Conservation (phyloP, 495 filamentous ascomycete species). For the Penicillium malachiteum region DNA sequence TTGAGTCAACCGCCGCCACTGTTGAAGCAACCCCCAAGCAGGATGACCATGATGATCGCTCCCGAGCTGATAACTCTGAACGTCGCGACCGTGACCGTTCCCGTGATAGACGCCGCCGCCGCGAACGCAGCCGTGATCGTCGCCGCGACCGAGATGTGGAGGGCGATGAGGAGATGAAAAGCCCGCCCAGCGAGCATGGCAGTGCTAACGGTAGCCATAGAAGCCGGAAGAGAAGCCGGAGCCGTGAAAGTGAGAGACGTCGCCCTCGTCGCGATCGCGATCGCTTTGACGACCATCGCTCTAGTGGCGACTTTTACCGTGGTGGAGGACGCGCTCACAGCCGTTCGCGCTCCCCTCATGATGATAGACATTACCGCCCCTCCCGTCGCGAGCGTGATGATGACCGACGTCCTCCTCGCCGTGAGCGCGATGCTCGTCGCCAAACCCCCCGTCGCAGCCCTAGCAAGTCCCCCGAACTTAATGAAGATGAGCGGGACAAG, state of each 20-base stretch:
- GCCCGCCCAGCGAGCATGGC: slow-evolving; percentile 75
- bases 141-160: slow-evolving; percentile 61
- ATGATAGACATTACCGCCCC: slow-evolving; percentile 75
- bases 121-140: slow-evolving; percentile 65
- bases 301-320: slow-evolving; percentile 71
- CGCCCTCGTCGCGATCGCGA: slow-evolving; percentile 79
- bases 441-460: slow-evolving; percentile 48
- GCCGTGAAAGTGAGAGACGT: slow-evolving; percentile 75
- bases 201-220: slow-evolving; percentile 78
- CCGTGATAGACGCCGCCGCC: slow-evolving; percentile 58
- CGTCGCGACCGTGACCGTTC: slow-evolving; percentile 56
- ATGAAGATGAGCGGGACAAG: slow-evolving; percentile 93
- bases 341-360: slow-evolving; percentile 72
- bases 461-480: slow-evolving; percentile 63
- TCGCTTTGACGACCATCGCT: slow-evolving; percentile 65
- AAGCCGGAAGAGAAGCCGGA: slow-evolving; percentile 80
- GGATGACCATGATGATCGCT: slow-evolving; percentile 58
- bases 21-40: slow-evolving; percentile 52
- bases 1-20: slow-evolving; percentile 80
- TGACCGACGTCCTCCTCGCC: slow-evolving; percentile 34
- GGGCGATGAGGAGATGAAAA: slow-evolving; percentile 66
- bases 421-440: slow-evolving; percentile 57
- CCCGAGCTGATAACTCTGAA: slow-evolving; percentile 56
- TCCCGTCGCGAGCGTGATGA: slow-evolving; percentile 32
- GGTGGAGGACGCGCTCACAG: slow-evolving; percentile 67